Percentiles rank a stretch among this genome's conserved stretches.
Evolutionary conservation across 495 filamentous ascomycete genomes (phyloP).

Genomic region (Aspergillus ellipticus): DNA sequence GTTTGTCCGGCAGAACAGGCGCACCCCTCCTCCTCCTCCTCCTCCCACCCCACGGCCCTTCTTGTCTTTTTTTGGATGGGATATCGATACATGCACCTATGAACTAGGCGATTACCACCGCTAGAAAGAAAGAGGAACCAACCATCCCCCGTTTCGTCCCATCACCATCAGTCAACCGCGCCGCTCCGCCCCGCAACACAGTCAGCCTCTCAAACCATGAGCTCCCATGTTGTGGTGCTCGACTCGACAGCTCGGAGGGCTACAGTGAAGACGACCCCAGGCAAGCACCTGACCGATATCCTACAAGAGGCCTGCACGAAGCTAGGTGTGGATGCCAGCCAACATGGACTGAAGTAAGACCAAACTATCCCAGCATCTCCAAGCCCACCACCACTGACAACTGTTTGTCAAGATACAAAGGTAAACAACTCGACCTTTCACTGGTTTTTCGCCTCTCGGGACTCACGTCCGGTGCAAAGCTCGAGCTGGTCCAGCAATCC

Average conservation of each 20-base stretch:
- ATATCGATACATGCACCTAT: not conserved
- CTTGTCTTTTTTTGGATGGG: not conserved
- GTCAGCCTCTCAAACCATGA: slow-evolving; percentile 52
- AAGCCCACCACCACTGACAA: slow-evolving; percentile 9
- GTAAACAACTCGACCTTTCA: slow-evolving; percentile 80
- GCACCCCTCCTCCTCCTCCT: not conserved
- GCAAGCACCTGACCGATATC: slow-evolving; percentile 75
- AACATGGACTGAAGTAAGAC: slow-evolving; percentile 75
- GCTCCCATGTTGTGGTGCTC: slow-evolving; percentile 84
- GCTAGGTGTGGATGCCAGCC: slow-evolving; percentile 64
- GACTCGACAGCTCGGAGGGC: slow-evolving; percentile 68
- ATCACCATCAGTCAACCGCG: slow-evolving; percentile 2
- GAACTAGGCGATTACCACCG: not conserved
- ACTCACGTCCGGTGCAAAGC: slow-evolving; percentile 78
- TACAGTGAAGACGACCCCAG: slow-evolving; percentile 79
- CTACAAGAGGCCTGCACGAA: slow-evolving; percentile 82
- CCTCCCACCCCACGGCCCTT: not conserved
- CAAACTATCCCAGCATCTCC: not conserved
- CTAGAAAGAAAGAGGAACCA: not conserved
- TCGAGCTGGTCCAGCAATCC: slow-evolving; percentile 84
- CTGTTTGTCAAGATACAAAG: slow-evolving; percentile 57
- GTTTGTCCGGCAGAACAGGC: not conserved
- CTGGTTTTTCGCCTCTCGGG: slow-evolving; percentile 82
- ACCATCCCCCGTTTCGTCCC: not conserved
- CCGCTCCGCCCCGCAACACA: slow-evolving; percentile 21